Evolutionary conservation across 2,329 filamentous ascomycete genomes (phyloP), one percentile per base, ranked within the genome.

Genomic region (Cladosporium sphaerospermum): DNA sequence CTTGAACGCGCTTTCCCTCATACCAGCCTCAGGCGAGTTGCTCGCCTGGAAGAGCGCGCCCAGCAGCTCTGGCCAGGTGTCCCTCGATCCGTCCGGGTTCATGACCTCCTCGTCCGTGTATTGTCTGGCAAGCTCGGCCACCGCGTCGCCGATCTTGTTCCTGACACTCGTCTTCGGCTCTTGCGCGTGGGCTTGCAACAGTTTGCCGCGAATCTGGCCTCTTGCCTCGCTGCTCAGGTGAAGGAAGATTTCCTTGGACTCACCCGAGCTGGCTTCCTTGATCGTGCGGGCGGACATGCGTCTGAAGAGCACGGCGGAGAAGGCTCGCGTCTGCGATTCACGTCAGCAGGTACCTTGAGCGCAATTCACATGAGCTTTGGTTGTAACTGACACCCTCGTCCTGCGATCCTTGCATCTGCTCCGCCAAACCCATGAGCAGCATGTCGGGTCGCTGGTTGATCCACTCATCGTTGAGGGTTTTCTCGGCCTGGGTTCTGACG

Each of bases 71-170:
- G 88, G 84, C 93, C 93, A 99, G 67, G 84, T 78, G 58, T 93
- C 68, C 53, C 64, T 55, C 34, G 59, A 49, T 28, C 64, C 62
- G 52, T 67, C 65, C 18, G 60, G 51, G 45, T 54, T 57, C 40
- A 61, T 54, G 14, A 70, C 62, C 19, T 62, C 43, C 54, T 87
- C 89, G 64, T 97, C 93, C 42, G 88, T 87, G 72, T 96, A 96
- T 74, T 99, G 90, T 65, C 93, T 84, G 42, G 92, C 93, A 56
- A 99, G 79, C 73, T 99, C 93, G 19, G 93, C 93, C 57, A 97
- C 88, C n/a, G 92, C 90, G 73, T 99, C 93, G 63, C 91, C 93
- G 67, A 97, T 88, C 73, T 99, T 99, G 75, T 96, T 93, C 64
- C 93, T 81, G 44, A 96, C 88, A 37, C 81, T 77, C 57, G 84